Base-by-base conservation (phyloP, 805 yeast genomes). In the Teunomyces cretensis region DNA sequence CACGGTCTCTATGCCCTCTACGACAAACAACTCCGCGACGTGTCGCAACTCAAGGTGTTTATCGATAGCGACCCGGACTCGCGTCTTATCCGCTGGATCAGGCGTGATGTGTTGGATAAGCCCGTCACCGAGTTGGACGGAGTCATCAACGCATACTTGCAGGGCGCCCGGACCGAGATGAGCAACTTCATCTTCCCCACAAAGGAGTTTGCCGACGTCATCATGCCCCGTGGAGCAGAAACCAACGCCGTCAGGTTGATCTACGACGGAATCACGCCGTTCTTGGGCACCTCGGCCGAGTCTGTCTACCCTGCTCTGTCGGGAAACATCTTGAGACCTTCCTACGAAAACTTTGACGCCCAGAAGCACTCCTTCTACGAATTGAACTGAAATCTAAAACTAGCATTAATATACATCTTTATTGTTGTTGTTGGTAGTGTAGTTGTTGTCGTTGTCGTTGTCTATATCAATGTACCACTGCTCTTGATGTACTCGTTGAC, bases 21-120 rank as follows among this genome's bases (percentile, higher is more conserved):
- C 57, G 84, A 88, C 59, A 65, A 68, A 37, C 69, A 68, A 14
- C 62, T 91, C 9, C 65, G 86, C 30, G 68, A 68, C 9, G 49
- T 76, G 56, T 83, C 91, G 0, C 72, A 80, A 1, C 70, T 90
- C 51, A 84, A 81, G 57, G 80, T 91, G 2, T 91, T 84, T 54
- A 74, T 91, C 12, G 94, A 88, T 52, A 78, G 89, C 49, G 97
- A 91, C 63, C 81, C 92, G 1, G 98, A 91, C 62, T 81, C 86
- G 4, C 68, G 97, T 44, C 68, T 91, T 33, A 83, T 88, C n/a
- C 77, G 96, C 51, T 81, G 94, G 86, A 84, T 88, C 39, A 68
- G 72, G 44, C 56, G 75, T 37, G 76, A 72, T 46, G 74, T 70
- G 4, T 42, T 63, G 12, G 47, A 41, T 13, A 41, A 51, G 1